Evolutionary conservation across 179 eudicot species (phyloP), one percentile per base, ranked within the genome.

Genomic region (Silene vulgaris): DNA sequence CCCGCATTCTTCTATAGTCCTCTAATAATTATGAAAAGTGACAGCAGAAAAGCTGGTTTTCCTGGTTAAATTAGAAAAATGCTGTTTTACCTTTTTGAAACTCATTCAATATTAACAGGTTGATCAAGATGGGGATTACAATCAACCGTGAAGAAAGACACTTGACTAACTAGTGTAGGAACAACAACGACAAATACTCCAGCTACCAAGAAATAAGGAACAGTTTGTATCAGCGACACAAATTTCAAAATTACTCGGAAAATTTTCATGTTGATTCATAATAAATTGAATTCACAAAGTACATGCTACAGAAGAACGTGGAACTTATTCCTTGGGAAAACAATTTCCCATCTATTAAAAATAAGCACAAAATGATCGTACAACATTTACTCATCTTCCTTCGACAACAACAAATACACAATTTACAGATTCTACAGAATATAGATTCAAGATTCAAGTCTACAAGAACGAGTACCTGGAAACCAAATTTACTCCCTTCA

Each of bases 401-500:
- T n/a, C 40, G 59, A 78, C 75, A 50, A 13, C 32, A 16, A 74
- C 61, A 74, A 73, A 70, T 2, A 26, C 23, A 72, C 60, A 74
- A 77, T 72, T 69, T 68, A 78, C 74, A 82, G 59, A 57, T 16
- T 76, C 45, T 56, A 56, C 60, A 56, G 60, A 56, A 56, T 73
- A 79, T 73, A 83, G 73, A 65, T 17, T 72, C 37, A 65, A 21
- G 77, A 40, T 54, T 14, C 48, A 16, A 30, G 65, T 66, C 23
- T 61, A 50, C 63, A 30, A 14, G 4, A 61, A 69, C 63, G 70
- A 74, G 74, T 9, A 67, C 60, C 69, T 48, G 14, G 35, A 59
- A 40, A 32, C 52, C 50, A 74, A 73, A 14, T 35, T 45, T 63
- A 52, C 40, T 50, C 59, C 74, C 77, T 75, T 84, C 78, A 78